phyloP scores from a whole-genome alignment of 495 filamentous ascomycete genomes.

The Hypoxylon lenormandii region DNA sequence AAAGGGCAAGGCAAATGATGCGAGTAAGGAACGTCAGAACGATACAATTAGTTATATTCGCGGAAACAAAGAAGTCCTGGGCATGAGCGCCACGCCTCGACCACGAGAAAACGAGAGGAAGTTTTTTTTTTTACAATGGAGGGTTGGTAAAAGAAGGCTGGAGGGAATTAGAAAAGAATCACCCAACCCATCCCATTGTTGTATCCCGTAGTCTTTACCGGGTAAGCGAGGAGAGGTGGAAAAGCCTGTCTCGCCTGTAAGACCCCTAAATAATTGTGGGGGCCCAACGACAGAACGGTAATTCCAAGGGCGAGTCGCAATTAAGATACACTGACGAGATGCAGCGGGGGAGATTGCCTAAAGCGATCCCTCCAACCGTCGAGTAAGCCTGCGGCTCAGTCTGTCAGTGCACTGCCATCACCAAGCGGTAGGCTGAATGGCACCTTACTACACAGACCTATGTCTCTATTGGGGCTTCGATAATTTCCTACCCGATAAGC shows the following conservation, averaged over 20 bases:
- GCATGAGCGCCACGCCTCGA: slow-evolving; percentile 24
- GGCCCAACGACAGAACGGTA: slow-evolving; percentile 39
- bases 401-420: background rate
- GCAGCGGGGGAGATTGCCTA: slow-evolving; percentile 38
- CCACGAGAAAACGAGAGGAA: slow-evolving; percentile 30
- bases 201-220: slow-evolving; percentile 21
- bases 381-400: slow-evolving; percentile 5
- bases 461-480: background rate
- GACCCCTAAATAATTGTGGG: slow-evolving; percentile 36
- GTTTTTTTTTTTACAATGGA: slow-evolving; percentile 13
- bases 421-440: slow-evolving; percentile 11
- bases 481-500: slow-evolving; percentile 8
- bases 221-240: slow-evolving; percentile 24
- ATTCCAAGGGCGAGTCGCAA: slow-evolving; percentile 43
- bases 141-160: slow-evolving; percentile 11
- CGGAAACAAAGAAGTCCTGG: slow-evolving; percentile 39
- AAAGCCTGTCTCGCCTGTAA: background rate
- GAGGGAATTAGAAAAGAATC: slow-evolving; percentile 11
- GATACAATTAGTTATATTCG: slow-evolving; percentile 26
- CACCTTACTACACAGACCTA: background rate
- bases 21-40: slow-evolving; percentile 35
- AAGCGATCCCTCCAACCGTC: slow-evolving; percentile 40
- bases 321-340: slow-evolving; percentile 28
- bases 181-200: background rate
- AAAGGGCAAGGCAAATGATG: slow-evolving; percentile 26